Evolutionary conservation across 305 asterid species (phyloP).

Genomic region (Euphrasia arctica): DNA sequence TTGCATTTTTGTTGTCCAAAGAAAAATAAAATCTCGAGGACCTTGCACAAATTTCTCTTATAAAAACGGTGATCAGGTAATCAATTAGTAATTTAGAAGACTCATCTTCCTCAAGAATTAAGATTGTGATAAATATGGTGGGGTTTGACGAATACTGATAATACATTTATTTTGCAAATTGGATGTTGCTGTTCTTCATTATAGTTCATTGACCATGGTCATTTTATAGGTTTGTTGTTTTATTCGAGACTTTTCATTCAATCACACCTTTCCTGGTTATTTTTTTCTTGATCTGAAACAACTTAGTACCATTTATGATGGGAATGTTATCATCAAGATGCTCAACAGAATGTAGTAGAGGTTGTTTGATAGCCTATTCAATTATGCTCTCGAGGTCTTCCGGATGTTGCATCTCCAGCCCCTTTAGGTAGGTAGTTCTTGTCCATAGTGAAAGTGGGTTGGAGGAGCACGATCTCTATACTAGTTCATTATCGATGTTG

Average conservation of each 20-base stretch:
- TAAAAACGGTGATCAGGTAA: background rate
- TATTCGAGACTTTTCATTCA: too few relatives aligned
- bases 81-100: background rate
- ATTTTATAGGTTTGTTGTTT: too few relatives aligned
- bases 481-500: background rate
- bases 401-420: background rate
- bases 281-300: too few relatives aligned
- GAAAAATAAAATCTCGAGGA: background rate
- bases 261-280: too few relatives aligned
- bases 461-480: background rate
- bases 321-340: too few relatives aligned
- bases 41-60: background rate
- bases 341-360: background rate
- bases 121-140: background rate
- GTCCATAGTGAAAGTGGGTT: background rate
- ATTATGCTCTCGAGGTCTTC: background rate
- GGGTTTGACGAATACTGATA: background rate
- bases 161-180: background rate
- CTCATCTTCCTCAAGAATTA: background rate
- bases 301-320: too few relatives aligned
- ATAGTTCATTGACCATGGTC: too few relatives aligned
- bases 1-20: background rate
- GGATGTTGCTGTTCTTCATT: background rate
- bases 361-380: background rate
- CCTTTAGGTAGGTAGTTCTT: background rate